Evolutionary conservation across 2,329 filamentous ascomycete species (phyloP).

Genomic region (Curvularia spicifera): DNA sequence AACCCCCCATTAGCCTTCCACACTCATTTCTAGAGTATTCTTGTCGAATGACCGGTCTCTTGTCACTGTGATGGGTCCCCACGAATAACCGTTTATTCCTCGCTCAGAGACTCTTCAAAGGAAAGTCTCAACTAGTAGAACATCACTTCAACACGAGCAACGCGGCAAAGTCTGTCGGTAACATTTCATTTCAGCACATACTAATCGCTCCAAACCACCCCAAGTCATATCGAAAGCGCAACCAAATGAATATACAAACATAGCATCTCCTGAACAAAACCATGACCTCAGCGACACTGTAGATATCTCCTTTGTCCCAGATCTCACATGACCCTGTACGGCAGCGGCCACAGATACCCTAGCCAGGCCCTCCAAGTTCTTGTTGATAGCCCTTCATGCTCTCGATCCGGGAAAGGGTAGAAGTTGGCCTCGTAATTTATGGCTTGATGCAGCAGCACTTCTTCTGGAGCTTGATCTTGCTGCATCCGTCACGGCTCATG

Average conservation of each 20-base stretch:
- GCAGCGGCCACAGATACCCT: neutral
- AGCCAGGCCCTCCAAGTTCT: neutral
- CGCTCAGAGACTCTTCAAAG: neutral
- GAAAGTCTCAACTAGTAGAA: neutral
- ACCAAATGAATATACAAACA: neutral
- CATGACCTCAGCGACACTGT: neutral
- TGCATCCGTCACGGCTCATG: neutral
- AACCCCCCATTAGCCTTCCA: no score
- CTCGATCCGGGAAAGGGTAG: neutral
- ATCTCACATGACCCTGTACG: neutral
- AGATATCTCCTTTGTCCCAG: neutral
- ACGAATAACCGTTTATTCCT: neutral
- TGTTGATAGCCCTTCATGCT: neutral
- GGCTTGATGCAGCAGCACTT: neutral
- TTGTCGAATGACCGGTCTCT: no score
- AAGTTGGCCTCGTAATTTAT: neutral
- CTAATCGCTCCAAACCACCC: neutral
- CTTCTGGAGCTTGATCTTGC: neutral
- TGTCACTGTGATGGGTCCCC: neutral
- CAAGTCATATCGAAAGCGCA: neutral
- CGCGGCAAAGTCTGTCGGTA: neutral
- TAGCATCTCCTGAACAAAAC: neutral
- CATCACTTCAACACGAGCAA: neutral
- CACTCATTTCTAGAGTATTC: no score
- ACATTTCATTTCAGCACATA: neutral